Evolutionary conservation across 352 stramenopile species (phyloP).

Genomic region (Phytophthora pinifolia): DNA sequence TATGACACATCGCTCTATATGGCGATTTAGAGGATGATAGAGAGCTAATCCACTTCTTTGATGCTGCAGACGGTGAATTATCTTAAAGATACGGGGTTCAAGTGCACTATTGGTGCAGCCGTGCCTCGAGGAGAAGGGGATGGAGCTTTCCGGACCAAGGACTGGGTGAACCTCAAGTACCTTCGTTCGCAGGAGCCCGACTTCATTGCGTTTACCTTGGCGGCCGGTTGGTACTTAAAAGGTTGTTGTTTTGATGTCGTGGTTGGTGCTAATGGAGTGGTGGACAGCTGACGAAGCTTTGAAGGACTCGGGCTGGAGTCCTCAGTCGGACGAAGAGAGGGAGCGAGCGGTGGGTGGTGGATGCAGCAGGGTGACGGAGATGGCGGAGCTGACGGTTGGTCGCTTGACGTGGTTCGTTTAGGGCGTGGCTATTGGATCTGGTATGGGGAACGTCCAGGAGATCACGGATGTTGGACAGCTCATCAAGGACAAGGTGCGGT

Average conservation of each 20-base stretch:
- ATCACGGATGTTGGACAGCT: conserved; percentile 77
- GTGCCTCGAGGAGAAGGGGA: conserved; percentile 64
- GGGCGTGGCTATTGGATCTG: conserved; percentile 83
- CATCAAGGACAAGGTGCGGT: conserved; percentile 57
- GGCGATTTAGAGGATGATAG: neutral
- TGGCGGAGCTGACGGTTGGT: conserved; percentile 1
- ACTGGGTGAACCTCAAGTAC: conserved; percentile 73
- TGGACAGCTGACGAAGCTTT: conserved; percentile 76
- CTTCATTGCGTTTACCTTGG: conserved; percentile 86
- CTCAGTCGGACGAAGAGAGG: conserved; percentile 60
- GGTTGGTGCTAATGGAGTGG: neutral
- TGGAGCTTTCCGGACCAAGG: conserved; percentile 58
- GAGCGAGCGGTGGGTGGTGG: conserved; percentile 50
- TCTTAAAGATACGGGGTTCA: conserved; percentile 59
- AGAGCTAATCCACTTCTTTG: conserved; percentile 7
- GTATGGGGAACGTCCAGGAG: conserved; percentile 88
- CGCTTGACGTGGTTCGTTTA: conserved; percentile 18
- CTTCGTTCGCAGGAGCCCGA: conserved; percentile 74
- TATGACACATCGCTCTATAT: conserved; percentile 20
- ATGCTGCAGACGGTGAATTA: conserved; percentile 43
- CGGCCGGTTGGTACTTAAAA: conserved; percentile 49
- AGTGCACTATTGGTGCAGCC: conserved; percentile 68
- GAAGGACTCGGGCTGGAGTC: conserved; percentile 68
- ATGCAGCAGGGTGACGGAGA: neutral
- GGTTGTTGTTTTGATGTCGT: neutral